A percentile compares a stretch with the other conserved stretches of the same genome.
phyloP scores from a whole-genome alignment of 805 yeast genomes.

The Lipomyces chichibuensis region DNA sequence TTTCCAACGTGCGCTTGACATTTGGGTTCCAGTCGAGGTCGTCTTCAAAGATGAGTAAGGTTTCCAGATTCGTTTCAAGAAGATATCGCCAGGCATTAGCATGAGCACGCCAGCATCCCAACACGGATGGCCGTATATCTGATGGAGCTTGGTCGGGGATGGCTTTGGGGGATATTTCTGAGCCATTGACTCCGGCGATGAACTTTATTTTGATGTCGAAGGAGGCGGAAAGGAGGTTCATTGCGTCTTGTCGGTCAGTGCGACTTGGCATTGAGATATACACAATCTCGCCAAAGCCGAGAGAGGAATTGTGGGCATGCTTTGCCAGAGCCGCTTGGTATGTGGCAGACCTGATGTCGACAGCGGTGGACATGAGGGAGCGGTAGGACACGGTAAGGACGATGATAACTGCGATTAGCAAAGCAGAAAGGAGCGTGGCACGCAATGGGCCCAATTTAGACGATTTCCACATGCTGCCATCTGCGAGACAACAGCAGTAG shows the following conservation, averaged over 20 bases:
- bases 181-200: conserved; percentile 22
- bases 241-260: conserved; percentile 30
- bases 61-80: conserved; percentile 22
- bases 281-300: conserved; percentile 26
- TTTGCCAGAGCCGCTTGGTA: conserved; percentile 1
- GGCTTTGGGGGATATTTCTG: conserved; percentile 13
- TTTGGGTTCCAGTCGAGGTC: conserved; percentile 26
- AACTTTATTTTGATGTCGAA: conserved; percentile 12
- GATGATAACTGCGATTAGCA: not conserved
- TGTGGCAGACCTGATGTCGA: not conserved
- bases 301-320: conserved; percentile 16
- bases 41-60: conserved; percentile 23
- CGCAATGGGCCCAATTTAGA: not conserved
- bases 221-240: conserved; percentile 19
- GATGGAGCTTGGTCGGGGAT: conserved; percentile 15
- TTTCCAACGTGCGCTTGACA: conserved; percentile 16
- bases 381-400: not conserved
- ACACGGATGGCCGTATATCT: conserved; percentile 11
- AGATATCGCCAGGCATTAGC: conserved; percentile 23
- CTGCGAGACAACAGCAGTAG: no score
- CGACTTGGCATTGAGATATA: conserved; percentile 23
- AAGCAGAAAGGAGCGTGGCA: not conserved
- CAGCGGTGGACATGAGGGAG: no score
- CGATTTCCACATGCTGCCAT: no score
- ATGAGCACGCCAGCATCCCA: conserved; percentile 30